Evolutionary conservation across 2,329 filamentous ascomycete species (phyloP), one percentile per base, ranked within the genome.

Genomic region (Botrytis galanthina): DNA sequence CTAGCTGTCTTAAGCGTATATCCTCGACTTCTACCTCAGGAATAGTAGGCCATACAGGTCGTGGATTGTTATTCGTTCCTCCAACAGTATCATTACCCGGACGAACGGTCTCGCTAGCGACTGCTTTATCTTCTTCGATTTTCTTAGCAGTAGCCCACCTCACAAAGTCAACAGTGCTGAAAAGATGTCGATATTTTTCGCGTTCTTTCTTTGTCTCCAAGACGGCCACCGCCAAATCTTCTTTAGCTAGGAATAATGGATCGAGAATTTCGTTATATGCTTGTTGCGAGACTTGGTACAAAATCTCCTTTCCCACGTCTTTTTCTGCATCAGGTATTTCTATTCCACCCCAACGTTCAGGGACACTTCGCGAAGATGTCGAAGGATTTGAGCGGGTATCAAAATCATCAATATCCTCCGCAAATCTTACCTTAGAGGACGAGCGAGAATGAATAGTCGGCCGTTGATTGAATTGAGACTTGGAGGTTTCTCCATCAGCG

Each of bases 211-310:
- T 88, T 0, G 91, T 93, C 67, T 87, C 85, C 14, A 88, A 87
- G 18, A 90, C 91, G 72, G 89, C 87, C 74, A 96, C 83, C 1
- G 94, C 91, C 29, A 93, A 81, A 75, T 95, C 91, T 81, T 98
- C 95, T 76, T 92, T 91, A 7, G 87, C 86, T 77, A 92, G 92
- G 84, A 99, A 99, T 0, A 99, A 86, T 1, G 90, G 87, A 79
- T 98, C 93, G 0, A 99, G 88, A 3, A 98, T 85, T 82, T 98
- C 94, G 79, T 98, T 98, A 83, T 97, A 93, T 0, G 94, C 92
- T 82, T 97, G 92, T 81, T 98, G 94, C 0, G 93, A 94, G 46
- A 97, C 90, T 81, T 97, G 93, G 79, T 97, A 98, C 1, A 98
- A 84, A 6, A 98, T 92, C 80, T 98, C 80, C 70, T 81, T 81